phyloP scores from a whole-genome alignment of 768 basidiomycete genomes.

The Collybia sordida region DNA sequence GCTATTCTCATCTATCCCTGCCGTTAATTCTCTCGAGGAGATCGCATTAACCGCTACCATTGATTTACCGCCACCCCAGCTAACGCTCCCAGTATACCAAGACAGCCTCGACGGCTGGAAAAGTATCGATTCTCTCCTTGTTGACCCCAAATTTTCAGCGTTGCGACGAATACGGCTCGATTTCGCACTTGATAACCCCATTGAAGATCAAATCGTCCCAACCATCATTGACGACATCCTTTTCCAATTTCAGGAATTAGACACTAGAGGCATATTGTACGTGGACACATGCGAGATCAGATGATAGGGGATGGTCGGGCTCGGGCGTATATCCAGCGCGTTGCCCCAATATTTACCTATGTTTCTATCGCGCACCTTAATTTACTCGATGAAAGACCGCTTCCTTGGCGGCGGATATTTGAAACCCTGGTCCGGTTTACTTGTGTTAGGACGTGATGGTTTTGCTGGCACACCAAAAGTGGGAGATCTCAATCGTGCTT shows the following conservation, averaged over 20 bases:
- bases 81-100: slow-evolving; percentile 17
- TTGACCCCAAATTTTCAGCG: slow-evolving; percentile 15
- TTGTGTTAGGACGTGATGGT: neutral
- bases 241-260: neutral
- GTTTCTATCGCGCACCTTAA: neutral
- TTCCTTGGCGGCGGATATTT: neutral
- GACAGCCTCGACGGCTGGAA: slow-evolving; percentile 19
- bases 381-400: neutral
- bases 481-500: neutral
- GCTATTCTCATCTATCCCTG: slow-evolving; percentile 16
- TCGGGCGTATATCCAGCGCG: neutral
- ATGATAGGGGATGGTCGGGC: slow-evolving; percentile 1
- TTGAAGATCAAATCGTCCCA: slow-evolving; percentile 9
- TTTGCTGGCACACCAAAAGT: too few relatives aligned
- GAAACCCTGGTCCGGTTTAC: slow-evolving; percentile 7
- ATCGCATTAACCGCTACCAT: slow-evolving; percentile 19
- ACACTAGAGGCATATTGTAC: slow-evolving; percentile 8
- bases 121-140: slow-evolving; percentile 22
- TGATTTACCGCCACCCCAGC: slow-evolving; percentile 23
- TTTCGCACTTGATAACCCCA: slow-evolving; percentile 8
- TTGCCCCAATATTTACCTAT: slow-evolving; percentile 1
- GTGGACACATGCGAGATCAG: slow-evolving; percentile 9
- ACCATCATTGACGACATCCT: slow-evolving; percentile 9
- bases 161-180: slow-evolving; percentile 16
- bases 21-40: slow-evolving; percentile 14